Evolutionary conservation across 768 basidiomycete genomes (phyloP), one percentile per base, ranked within the genome.

Genomic region (Boletus subcaerulescens): DNA sequence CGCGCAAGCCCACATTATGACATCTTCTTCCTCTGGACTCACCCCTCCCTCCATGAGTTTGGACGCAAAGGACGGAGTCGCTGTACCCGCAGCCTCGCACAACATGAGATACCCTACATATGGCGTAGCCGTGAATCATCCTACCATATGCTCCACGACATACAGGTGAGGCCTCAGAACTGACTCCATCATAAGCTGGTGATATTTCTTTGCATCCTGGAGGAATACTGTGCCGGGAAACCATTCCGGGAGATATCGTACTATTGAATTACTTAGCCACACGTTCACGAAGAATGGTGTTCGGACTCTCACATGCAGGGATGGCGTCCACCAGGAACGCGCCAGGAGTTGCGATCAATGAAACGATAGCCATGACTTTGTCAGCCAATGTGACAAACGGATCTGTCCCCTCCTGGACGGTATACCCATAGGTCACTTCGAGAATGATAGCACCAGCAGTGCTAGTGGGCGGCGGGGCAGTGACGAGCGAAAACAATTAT

Each of bases 101-200:
- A 20, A 43, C 24, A 31, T 61, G 41, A 57, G 48, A 45, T 36
- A 5, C 5, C 39, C 11, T 11, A 9, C 4, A 11, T 20, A 36
- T 36, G 35, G 13, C 2, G 7, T 15, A 36, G 35, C 35, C 15
- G 35, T 15, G 35, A 22, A n/a, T 0, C 0, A 15, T n/a, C 61
- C 6, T 53, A 82, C 83, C 66, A 84, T 77, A 55, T 80, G 75
- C 18, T 77, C 60, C 38, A 74, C 72, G 4, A 77, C 77, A 46
- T 71, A 78, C 7, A 70, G 61, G 43, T 72, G 80, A 0, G 84
- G 83, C 8, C 65, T 66, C 20, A 76, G 72, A 4, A 77, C 67
- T 68, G 80, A 75, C 11, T 72, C 66, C 3, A 65, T 59, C 2
- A 77, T 68, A 2, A 73, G 4, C 2, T 31, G 29, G 4, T 44